These are phyloP conservation scores for Pharus latifolius DNA, from an alignment of 176 grass and related monocot species.

Conservation along the genomic window DNA sequence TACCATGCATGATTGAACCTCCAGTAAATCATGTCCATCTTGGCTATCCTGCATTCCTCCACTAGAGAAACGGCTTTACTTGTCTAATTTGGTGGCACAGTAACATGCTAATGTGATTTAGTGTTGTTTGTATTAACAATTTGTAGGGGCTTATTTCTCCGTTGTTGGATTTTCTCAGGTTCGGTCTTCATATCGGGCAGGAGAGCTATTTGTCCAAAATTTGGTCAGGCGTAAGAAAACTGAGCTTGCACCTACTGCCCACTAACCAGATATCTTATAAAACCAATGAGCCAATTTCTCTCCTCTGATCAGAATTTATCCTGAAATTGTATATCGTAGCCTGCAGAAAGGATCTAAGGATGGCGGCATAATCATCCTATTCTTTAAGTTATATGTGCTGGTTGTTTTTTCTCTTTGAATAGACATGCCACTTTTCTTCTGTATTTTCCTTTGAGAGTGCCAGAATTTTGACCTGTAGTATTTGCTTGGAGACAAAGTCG, in stretches of 20 bases:
- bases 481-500: neutral
- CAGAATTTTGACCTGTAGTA: neutral
- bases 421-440: neutral
- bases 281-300: neutral
- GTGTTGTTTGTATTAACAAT: neutral
- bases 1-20: neutral
- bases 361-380: neutral
- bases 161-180: slow-evolving; percentile 29
- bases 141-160: neutral
- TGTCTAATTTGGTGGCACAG: neutral
- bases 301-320: neutral
- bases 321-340: neutral
- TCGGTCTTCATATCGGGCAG: slow-evolving; percentile 59
- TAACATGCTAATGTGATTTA: neutral
- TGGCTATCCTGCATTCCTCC: neutral
- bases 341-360: neutral
- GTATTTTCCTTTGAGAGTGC: neutral
- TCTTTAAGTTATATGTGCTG: neutral
- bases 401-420: neutral
- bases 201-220: slow-evolving; percentile 63
- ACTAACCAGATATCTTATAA: neutral
- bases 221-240: slow-evolving; percentile 24
- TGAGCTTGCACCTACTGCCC: neutral
- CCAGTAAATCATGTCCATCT: neutral
- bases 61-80: neutral